Percentiles rank a stretch among this genome's conserved stretches.
Conservation (phyloP, 2,329 filamentous ascomycete genomes). For the Pseudohalonectria lignicola region DNA sequence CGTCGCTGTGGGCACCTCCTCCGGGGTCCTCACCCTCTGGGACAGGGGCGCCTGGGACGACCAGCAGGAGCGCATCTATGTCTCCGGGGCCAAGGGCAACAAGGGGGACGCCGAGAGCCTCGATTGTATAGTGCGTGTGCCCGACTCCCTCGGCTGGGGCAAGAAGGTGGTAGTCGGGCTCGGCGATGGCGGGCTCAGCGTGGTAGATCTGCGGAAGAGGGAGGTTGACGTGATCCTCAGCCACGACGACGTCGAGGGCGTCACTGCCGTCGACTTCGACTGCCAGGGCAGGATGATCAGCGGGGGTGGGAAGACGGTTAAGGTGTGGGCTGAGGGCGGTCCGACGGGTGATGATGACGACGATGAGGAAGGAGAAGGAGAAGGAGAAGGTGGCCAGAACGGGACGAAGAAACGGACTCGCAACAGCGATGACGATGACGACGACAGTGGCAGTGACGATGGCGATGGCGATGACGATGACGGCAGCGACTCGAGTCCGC, state of each 20-base stretch:
- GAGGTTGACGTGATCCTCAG: conserved; percentile 57
- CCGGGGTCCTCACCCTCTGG: conserved; percentile 83
- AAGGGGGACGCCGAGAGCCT: conserved; percentile 59
- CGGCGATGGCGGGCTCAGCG: conserved; percentile 67
- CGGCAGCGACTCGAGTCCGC: conserved; percentile 7
- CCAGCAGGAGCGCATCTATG: conserved; percentile 77
- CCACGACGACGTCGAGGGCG: conserved; percentile 82
- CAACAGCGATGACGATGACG: conserved; percentile 32
- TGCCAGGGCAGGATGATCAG: conserved; percentile 78
- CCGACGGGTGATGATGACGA: conserved; percentile 35
- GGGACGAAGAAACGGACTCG: conserved; percentile 34
- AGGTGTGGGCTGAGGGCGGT: conserved; percentile 74
- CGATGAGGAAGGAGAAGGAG: conserved; percentile 33
- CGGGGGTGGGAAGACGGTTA: conserved; percentile 74
- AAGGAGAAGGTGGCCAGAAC: conserved; percentile 23
- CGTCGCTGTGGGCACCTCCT: conserved; percentile 63
- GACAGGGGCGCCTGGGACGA: conserved; percentile 93
- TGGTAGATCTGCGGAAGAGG: conserved; percentile 65
- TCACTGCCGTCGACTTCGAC: conserved; percentile 75
- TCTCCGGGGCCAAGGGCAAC: conserved; percentile 46
- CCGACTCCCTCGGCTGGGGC: conserved; percentile 54
- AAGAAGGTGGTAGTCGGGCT: conserved; percentile 71
- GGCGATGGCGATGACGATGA: conserved; percentile 11
- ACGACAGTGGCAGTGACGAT: conserved; percentile 36
- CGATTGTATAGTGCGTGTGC: conserved; percentile 65